Evolutionary conservation across 129 eudicot genomes (phyloP), one percentile per base, ranked within the genome.

Genomic region (Tagetes patula): DNA sequence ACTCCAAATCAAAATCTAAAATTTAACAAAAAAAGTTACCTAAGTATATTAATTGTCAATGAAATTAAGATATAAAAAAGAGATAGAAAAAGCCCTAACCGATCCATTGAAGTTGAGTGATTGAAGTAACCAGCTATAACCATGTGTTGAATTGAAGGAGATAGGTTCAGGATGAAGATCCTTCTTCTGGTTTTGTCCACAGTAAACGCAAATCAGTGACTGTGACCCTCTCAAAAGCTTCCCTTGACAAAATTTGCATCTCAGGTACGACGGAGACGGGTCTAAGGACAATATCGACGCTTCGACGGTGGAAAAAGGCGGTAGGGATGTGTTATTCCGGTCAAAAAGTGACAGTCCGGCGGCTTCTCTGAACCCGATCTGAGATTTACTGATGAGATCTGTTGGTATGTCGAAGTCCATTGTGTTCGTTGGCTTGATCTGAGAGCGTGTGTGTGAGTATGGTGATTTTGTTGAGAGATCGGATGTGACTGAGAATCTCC

Each of bases 51-150:
- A 20, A 20, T 20, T 20, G 27, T 37, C 13, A 62, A 56, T 38
- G 50, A 63, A 74, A 36, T 63, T 20, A 48, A 50, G 0, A 31
- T 42, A 58, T 7, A 48, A 37, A 58, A 37, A 78, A 37, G 80
- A 41, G 48, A 10, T 8, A 43, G 48, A 9, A 70, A 41, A 61
- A 65, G 27, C 45, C 52, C 88, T 76, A 67, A 92, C 98, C 80
- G 96, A 92, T 89, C 91, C 96, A 74, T 82, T 84, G 60, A 92
- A 86, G 55, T 54, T 69, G 72, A 92, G 82, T 0, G 96, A 85
- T 14, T 82, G 86, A 80, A 92, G 88, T 70, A 92, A 56, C 95
- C 91, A 89, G 50, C 65, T 74, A 66, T 78, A 89, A 14, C 82
- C 98, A 56, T 71, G 36, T 36, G 90, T 87, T 42, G 84, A 76